A percentile compares a stretch with the other conserved stretches of the same genome.
phyloP scores from a whole-genome alignment of 805 yeast genomes.

The Metschnikowia cerradonensis region DNA sequence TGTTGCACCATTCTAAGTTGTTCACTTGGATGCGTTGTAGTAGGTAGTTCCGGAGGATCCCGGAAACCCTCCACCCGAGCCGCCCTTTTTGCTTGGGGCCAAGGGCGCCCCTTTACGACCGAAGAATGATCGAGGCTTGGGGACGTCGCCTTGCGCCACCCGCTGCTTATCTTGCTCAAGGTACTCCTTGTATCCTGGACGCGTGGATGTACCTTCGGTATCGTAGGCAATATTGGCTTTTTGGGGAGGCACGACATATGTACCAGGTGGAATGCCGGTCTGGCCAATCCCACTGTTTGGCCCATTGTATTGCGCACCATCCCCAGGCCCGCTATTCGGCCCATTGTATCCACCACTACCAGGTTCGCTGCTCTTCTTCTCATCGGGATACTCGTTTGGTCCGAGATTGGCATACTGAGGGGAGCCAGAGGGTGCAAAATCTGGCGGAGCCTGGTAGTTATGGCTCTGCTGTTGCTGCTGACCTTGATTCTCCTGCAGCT shows the following conservation, averaged over 20 bases:
- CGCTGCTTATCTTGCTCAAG: slow-evolving; percentile 30
- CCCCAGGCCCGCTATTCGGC: too few relatives aligned
- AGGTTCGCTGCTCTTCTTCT: slow-evolving; percentile 8
- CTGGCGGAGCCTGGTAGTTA: background rate
- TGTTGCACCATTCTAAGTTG: background rate
- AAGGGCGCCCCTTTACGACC: slow-evolving; percentile 34
- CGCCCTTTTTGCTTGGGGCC: slow-evolving; percentile 27
- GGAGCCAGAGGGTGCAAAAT: slow-evolving; percentile 1
- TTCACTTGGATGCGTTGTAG: slow-evolving; percentile 7
- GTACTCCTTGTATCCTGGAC: slow-evolving; percentile 37
- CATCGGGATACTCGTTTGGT: slow-evolving; percentile 17
- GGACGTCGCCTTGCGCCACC: slow-evolving; percentile 29
- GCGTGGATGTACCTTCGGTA: slow-evolving; percentile 31
- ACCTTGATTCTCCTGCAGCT: slow-evolving; percentile 9
- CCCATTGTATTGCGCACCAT: too few relatives aligned
- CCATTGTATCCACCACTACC: too few relatives aligned
- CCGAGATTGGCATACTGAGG: slow-evolving; percentile 7
- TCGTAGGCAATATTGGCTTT: slow-evolving; percentile 34
- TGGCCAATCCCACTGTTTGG: too few relatives aligned
- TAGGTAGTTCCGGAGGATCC: slow-evolving; percentile 35
- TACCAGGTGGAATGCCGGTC: slow-evolving; percentile 5
- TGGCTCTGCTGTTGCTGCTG: background rate
- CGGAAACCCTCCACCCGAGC: slow-evolving; percentile 29
- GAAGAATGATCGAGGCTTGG: slow-evolving; percentile 24
- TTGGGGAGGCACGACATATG: slow-evolving; percentile 28